Evolutionary conservation across 345 rosid genomes (phyloP).

Genomic region (Carallia pectinifolia): DNA sequence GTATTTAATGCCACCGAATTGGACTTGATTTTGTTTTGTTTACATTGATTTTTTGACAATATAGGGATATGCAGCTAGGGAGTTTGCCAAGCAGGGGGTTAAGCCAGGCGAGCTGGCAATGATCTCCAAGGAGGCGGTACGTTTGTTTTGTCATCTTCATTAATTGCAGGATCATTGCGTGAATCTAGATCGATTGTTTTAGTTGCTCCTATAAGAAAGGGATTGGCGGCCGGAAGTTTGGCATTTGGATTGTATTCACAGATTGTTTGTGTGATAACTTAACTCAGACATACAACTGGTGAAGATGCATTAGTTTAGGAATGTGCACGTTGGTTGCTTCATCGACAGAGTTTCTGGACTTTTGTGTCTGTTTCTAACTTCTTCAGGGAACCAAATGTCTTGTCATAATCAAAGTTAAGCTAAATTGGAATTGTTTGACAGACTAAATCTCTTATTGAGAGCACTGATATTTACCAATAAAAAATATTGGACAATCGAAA

Average conservation of each 20-base stretch:
- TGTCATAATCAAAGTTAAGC: no score
- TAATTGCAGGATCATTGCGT: background rate
- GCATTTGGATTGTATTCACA: background rate
- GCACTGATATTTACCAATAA: no score
- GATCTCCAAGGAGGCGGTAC: constrained; percentile 91
- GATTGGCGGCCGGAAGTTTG: background rate
- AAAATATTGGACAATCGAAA: no score
- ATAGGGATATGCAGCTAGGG: constrained; percentile 97
- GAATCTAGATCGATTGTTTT: background rate
- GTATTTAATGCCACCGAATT: background rate
- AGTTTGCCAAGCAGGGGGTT: constrained; percentile 81
- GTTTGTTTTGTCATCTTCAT: constrained; percentile 8
- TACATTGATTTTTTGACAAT: constrained; percentile 2
- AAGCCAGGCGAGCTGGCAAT: constrained; percentile 87
- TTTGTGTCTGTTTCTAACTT: no score
- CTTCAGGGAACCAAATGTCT: no score
- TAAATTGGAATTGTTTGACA: no score
- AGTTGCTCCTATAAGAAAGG: background rate
- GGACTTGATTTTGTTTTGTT: background rate
- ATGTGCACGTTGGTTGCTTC: no score
- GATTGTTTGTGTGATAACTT: no score
- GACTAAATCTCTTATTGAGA: no score
- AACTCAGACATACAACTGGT: no score
- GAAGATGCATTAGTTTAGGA: no score
- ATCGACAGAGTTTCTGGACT: no score